Evolutionary conservation across 805 yeast genomes (phyloP), one percentile per base, ranked within the genome.

Genomic region (Candida vartiovaarae): DNA sequence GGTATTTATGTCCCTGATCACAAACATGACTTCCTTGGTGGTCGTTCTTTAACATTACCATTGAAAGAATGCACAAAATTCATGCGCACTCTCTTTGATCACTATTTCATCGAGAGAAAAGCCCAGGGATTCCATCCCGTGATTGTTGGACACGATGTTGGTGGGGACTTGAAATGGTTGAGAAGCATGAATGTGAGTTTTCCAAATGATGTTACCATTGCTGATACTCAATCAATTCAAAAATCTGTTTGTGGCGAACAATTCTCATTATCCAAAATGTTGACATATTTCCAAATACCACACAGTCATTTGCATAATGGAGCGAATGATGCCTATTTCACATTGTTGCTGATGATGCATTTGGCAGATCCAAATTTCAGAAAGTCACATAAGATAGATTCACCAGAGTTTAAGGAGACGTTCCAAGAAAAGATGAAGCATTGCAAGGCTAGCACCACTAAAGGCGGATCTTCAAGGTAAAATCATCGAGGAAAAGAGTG

Each of bases 261-360:
- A 23, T 2, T 28, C 25, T 25, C 37, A n/a, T 56, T 82, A 36
- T 68, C 75, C 11, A 71, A 69, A 23, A 57, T 75, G 0, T 62
- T 81, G 15, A 59, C 74, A 34, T 55, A 68, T 39, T 61, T 76
- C 40, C 63, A 65, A 27, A 67, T 82, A 5, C 84, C 85, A 1
- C 78, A 77, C 54, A 71, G 79, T 1, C 70, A 67, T 49, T 62
- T 82, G 38, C 89, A 82, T 57, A 82, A 82, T 56, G 89, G 84
- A 2, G 85, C 81, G 3, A 82, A 82, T 54, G 90, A 82, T 58
- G 77, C 86, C 6, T 76, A 78, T 52, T 80, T 70, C 49, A 82
- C 89, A 0, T 58, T 82, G 38, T 44, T 74, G 29, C 64, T 75
- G n/a, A 70, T 75, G 8, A 48, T 80, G 53, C 67, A 69, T 32